Conservation (phyloP, 164 flowering plant genomes). For the Litsea cubeba region DNA sequence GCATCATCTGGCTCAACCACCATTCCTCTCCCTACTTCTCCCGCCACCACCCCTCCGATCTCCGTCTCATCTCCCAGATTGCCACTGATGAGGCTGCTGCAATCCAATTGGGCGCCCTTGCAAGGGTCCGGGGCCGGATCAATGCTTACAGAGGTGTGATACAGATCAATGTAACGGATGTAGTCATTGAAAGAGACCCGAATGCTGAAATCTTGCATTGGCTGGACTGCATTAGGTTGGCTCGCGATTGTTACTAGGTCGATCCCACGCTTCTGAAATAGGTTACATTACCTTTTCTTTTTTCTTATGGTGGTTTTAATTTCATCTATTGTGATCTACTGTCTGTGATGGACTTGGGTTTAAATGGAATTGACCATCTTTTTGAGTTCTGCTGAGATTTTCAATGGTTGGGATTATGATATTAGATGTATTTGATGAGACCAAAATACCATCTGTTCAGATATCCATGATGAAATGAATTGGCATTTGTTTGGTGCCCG, state of each 20-base stretch:
- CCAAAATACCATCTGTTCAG: background rate
- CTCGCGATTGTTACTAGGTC: slow-evolving; percentile 22
- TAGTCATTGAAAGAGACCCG: slow-evolving; percentile 63
- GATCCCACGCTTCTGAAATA: background rate
- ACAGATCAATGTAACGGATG: slow-evolving; percentile 68
- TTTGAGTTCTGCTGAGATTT: background rate
- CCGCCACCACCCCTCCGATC: slow-evolving; percentile 36
- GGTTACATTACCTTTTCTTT: background rate
- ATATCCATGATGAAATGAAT: no score
- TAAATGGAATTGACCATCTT: no score
- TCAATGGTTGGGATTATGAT: background rate
- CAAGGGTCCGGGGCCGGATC: slow-evolving; percentile 67
- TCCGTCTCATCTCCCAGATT: slow-evolving; percentile 37
- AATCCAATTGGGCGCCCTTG: slow-evolving; percentile 48
- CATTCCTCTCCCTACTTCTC: slow-evolving; percentile 44
- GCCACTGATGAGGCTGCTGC: slow-evolving; percentile 34
- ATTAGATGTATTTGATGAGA: background rate
- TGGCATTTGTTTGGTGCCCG: background rate
- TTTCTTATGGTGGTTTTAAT: background rate
- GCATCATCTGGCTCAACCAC: slow-evolving; percentile 87
- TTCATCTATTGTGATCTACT: background rate
- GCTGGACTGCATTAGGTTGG: slow-evolving; percentile 65
- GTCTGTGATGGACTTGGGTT: background rate
- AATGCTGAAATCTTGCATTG: slow-evolving; percentile 75
- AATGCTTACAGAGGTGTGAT: slow-evolving; percentile 42